Evolutionary conservation across 2,329 filamentous ascomycete genomes (phyloP).

Genomic region (Pseudogymnoascus sp.): DNA sequence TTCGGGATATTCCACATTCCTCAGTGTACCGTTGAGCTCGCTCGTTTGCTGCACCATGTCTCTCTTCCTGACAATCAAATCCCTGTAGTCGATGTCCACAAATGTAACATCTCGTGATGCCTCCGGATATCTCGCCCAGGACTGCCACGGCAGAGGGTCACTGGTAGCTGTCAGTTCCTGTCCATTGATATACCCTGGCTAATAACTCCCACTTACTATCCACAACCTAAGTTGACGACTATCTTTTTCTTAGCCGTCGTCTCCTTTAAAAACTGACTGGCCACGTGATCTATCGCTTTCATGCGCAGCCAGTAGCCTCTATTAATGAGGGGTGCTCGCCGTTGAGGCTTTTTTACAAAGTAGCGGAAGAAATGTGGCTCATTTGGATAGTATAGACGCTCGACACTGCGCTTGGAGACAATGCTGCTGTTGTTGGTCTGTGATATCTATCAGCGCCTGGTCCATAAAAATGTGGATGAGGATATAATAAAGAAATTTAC

Average conservation of each 20-base stretch:
- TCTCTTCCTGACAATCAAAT: constrained; percentile 68
- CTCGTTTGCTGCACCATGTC: constrained; percentile 55
- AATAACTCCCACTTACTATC: constrained; percentile 58
- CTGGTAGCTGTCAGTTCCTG: constrained; percentile 35
- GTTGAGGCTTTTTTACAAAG: constrained; percentile 77
- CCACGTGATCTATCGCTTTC: constrained; percentile 67
- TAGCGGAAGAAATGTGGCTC: constrained; percentile 79
- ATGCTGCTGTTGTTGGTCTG: constrained; percentile 89
- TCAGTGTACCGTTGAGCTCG: constrained; percentile 47
- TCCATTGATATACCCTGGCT: background rate
- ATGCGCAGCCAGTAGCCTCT: constrained; percentile 82
- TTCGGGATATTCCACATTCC: constrained; percentile 34
- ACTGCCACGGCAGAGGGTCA: constrained; percentile 81
- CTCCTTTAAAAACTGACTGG: constrained; percentile 62
- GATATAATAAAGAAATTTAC: background rate
- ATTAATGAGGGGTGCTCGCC: constrained; percentile 82
- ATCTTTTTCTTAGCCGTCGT: constrained; percentile 53
- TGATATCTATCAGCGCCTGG: constrained; percentile 2
- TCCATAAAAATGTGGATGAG: background rate
- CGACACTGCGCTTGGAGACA: constrained; percentile 87
- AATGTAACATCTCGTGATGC: constrained; percentile 55
- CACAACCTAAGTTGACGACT: constrained; percentile 79
- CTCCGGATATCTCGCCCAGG: constrained; percentile 56
- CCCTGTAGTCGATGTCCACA: constrained; percentile 78
- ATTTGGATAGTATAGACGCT: constrained; percentile 69